phyloP scores from a whole-genome alignment of 176 grass and related monocot genomes.

The Echinochloa phyllopogon region DNA sequence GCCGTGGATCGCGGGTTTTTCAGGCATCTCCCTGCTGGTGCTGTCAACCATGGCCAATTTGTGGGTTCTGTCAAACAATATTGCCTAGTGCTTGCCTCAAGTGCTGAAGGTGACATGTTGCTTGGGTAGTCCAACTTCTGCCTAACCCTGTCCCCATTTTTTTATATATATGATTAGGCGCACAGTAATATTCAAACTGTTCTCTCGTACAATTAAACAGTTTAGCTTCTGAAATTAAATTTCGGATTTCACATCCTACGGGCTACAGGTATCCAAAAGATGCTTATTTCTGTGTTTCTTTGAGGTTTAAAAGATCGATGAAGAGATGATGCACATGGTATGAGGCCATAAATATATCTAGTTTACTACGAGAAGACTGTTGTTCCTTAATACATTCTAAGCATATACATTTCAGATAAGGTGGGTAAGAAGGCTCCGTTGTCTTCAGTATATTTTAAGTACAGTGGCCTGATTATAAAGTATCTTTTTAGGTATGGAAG shows the following conservation, averaged over 20 bases:
- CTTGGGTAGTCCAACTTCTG: constrained; percentile 47
- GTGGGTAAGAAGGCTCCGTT: constrained; percentile 25
- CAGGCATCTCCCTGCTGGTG: constrained; percentile 1
- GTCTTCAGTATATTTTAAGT: constrained; percentile 42
- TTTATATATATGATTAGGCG: constrained; percentile 20
- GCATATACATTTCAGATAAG: constrained; percentile 26
- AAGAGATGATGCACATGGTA: not conserved
- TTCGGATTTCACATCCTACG: not conserved
- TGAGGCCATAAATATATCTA: not conserved
- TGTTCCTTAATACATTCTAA: constrained; percentile 27
- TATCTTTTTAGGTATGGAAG: constrained; percentile 41
- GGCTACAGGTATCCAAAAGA: not conserved
- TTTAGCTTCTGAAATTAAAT: constrained; percentile 11
- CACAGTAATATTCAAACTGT: not conserved
- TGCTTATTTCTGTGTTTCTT: not conserved
- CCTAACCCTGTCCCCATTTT: constrained; percentile 49
- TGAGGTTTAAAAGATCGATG: constrained; percentile 16
- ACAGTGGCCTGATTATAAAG: constrained; percentile 11
- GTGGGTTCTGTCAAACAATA: constrained; percentile 37
- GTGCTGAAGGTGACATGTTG: constrained; percentile 47
- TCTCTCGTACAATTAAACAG: not conserved
- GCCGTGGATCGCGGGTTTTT: not conserved
- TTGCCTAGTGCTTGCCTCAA: constrained; percentile 25
- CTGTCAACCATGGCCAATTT: constrained; percentile 55
- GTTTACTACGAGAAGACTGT: constrained; percentile 23